Evolutionary conservation across 192 early-diverging fungal species (phyloP).

Genomic region (Umbelopsis vinacea): DNA sequence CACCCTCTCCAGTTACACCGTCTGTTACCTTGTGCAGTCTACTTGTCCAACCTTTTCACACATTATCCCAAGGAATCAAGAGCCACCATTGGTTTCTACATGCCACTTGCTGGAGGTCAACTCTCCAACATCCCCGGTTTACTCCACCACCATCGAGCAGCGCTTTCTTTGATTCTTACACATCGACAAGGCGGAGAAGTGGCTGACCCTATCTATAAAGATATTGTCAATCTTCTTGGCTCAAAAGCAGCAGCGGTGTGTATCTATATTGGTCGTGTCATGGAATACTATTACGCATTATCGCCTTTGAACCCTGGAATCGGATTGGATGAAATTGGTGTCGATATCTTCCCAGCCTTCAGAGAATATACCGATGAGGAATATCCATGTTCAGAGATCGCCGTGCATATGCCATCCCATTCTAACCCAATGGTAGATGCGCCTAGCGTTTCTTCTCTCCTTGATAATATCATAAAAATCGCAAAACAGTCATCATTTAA

Average conservation of each 20-base stretch:
- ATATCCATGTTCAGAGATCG: not conserved
- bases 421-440: conserved; percentile 7
- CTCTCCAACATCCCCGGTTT: conserved; percentile 56
- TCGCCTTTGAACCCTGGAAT: conserved; percentile 35
- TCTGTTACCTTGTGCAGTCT: conserved; percentile 48
- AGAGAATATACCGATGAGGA: not conserved
- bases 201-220: conserved; percentile 45
- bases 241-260: conserved; percentile 38
- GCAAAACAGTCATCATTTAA: not conserved
- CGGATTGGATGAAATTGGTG: conserved; percentile 28
- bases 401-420: not conserved
- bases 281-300: conserved; percentile 38
- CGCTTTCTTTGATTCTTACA: conserved; percentile 50
- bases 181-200: conserved; percentile 55
- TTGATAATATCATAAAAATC: not conserved
- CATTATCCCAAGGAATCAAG: conserved; percentile 57
- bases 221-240: conserved; percentile 48
- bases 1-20: conserved; percentile 39
- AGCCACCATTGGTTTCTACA: conserved; percentile 53
- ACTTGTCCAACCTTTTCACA: conserved; percentile 52
- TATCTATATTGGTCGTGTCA: conserved; percentile 51
- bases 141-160: conserved; percentile 54
- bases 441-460: not conserved
- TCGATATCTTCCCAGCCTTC: not conserved
- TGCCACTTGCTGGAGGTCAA: conserved; percentile 54